Percentiles rank a stretch among this genome's conserved stretches.
Evolutionary conservation across 2,329 filamentous ascomycete species (phyloP).

Genomic region (Verticillium isaacii): DNA sequence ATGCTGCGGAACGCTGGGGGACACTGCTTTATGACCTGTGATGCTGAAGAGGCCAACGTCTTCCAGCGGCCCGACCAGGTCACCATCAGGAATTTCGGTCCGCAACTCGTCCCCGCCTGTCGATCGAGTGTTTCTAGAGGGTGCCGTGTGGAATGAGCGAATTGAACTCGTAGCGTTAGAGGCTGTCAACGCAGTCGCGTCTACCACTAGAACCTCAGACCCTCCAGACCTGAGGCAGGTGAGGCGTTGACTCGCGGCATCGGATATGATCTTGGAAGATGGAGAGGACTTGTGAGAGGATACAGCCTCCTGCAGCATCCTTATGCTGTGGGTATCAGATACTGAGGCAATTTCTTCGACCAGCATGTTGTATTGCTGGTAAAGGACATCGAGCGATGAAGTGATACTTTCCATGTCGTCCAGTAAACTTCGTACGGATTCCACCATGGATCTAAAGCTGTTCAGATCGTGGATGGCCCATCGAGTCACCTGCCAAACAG

Average conservation of each 20-base stretch:
- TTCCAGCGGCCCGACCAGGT: too few species aligned
- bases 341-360: conserved; percentile 14
- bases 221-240: background rate
- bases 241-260: conserved; percentile 10
- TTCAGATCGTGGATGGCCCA: conserved; percentile 15
- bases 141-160: background rate
- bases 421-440: conserved; percentile 12
- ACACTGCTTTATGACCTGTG: too few species aligned
- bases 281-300: background rate
- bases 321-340: conserved; percentile 14
- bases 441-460: conserved; percentile 14
- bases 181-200: too few species aligned
- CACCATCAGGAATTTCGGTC: too few species aligned
- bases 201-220: too few species aligned
- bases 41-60: too few species aligned
- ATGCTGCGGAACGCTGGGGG: background rate
- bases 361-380: conserved; percentile 11
- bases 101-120: too few species aligned
- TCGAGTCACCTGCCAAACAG: conserved; percentile 14
- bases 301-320: conserved; percentile 10
- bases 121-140: background rate
- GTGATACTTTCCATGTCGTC: conserved; percentile 17
- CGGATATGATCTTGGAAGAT: conserved; percentile 6
- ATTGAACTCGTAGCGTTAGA: background rate
- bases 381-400: conserved; percentile 9